phyloP scores from a whole-genome alignment of 495 filamentous ascomycete species.

The Platismatia glauca region DNA sequence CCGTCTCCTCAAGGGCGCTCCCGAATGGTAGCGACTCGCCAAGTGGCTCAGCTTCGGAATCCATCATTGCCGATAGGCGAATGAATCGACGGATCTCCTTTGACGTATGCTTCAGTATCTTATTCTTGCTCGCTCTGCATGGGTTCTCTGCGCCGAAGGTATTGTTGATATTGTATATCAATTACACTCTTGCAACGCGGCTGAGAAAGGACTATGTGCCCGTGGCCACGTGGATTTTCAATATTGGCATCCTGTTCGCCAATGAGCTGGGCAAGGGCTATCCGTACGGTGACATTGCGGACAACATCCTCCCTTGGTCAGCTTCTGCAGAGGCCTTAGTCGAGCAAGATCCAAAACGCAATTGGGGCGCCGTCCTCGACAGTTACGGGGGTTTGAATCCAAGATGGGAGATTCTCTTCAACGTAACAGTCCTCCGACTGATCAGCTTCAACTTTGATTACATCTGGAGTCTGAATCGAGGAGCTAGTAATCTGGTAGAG shows the following conservation, averaged over 20 bases:
- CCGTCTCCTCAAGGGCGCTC: constrained; percentile 10
- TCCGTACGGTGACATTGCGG: constrained; percentile 52
- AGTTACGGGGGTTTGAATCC: constrained; percentile 68
- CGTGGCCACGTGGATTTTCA: constrained; percentile 84
- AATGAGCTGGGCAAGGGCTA: constrained; percentile 84
- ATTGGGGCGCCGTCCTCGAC: constrained; percentile 62
- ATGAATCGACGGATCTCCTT: constrained; percentile 72
- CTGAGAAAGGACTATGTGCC: constrained; percentile 62
- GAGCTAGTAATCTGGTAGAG: constrained; percentile 65
- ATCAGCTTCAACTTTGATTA: constrained; percentile 98
- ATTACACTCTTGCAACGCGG: constrained; percentile 65
- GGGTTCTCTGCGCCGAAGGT: constrained; percentile 81
- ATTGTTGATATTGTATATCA: constrained; percentile 65
- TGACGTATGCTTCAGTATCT: constrained; percentile 70
- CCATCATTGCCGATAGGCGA: constrained; percentile 48
- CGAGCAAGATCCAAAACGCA: constrained; percentile 33
- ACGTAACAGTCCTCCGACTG: constrained; percentile 84
- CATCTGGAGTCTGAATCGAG: constrained; percentile 75
- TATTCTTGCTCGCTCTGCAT: constrained; percentile 73
- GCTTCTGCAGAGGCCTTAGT: constrained; percentile 7
- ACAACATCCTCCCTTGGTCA: constrained; percentile 37
- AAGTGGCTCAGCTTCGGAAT: constrained; percentile 8
- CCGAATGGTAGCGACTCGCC: constrained; percentile 12
- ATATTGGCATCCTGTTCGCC: constrained; percentile 73
- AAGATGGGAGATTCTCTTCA: constrained; percentile 94